Base-by-base conservation (phyloP, 768 basidiomycete species). In the Pleurotus cornucopiae region DNA sequence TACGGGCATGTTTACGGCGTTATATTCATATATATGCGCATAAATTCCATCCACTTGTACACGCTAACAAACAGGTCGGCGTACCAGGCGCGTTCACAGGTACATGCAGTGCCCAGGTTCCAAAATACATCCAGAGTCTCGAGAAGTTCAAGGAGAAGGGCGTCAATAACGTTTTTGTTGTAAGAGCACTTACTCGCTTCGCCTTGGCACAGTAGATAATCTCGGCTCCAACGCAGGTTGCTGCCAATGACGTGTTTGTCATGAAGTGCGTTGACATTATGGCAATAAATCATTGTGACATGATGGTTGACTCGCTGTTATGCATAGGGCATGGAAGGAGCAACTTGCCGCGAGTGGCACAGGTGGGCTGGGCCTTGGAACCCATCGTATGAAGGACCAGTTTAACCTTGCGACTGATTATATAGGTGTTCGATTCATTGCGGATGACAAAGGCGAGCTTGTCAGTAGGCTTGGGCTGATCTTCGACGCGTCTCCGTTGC, bases 191-290 rank as follows among this genome's bases (percentile, higher is more conserved):
- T n/a, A 18, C 18, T 16, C 6, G 18, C 34, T 9, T 34, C 30
- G 11, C 7, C 30, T 0, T 34, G 16, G 3, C 3, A 23, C 14
- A 6, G 46, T 49, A 34, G 46, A 3, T 34, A 11, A 48, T 48
- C 48, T 49, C 9, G 4, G 14, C 30, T 2, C 26, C 21, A 16
- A 49, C 30, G 30, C 5, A 49, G 48, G 48, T 94, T 54, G 74
- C 84, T 21, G 85, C 90, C 56, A 94, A 94, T 67, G 92, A 95
- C 66, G 77, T 79, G 5, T 94, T 88, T 63, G 87, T 89, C 45
- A 82, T 77, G 57, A 80, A 84, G 77, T 80, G 55, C 55, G 75
- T 62, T 13, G 16, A 13, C 41, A 3, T 23, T 20, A 25, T 38
- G 11, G 25, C 26, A 14, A 13, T 57, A 6, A 54, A 5, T 20